A percentile compares a stretch with the other conserved stretches of the same genome.
Evolutionary conservation across 163 green algal genomes (phyloP).

Genomic region (Scenedesmus sp.): DNA sequence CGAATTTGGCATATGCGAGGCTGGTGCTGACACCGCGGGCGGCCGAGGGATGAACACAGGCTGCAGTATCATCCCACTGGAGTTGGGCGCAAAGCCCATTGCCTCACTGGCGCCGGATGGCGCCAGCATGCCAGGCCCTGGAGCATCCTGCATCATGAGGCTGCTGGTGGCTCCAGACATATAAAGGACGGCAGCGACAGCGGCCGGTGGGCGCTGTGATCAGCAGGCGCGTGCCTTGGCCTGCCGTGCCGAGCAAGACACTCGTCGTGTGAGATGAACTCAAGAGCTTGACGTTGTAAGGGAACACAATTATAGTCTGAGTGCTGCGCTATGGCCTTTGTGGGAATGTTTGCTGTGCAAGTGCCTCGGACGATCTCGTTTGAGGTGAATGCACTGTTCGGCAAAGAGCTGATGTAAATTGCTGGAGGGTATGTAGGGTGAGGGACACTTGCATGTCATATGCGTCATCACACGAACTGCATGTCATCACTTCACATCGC

Average conservation of each 20-base stretch:
- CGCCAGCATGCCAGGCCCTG: background rate
- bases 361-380: background rate
- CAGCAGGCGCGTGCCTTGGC: background rate
- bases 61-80: conserved; percentile 16
- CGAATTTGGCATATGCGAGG: conserved; percentile 8
- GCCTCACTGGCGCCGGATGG: background rate
- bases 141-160: conserved; percentile 18
- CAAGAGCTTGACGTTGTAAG: background rate
- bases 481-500: background rate
- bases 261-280: background rate
- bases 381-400: background rate
- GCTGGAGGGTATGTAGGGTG: background rate
- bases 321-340: background rate
- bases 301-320: background rate
- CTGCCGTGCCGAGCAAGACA: background rate
- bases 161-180: background rate
- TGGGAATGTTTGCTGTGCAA: background rate
- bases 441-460: background rate
- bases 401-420: background rate
- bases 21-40: background rate
- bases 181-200: background rate
- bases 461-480: conserved; percentile 12
- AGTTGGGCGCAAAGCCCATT: conserved; percentile 6
- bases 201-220: background rate
- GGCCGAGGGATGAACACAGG: conserved; percentile 43